Evolutionary conservation across 139 green algal genomes (phyloP), one percentile per base, ranked within the genome.

Genomic region (Chlorella ohadii): DNA sequence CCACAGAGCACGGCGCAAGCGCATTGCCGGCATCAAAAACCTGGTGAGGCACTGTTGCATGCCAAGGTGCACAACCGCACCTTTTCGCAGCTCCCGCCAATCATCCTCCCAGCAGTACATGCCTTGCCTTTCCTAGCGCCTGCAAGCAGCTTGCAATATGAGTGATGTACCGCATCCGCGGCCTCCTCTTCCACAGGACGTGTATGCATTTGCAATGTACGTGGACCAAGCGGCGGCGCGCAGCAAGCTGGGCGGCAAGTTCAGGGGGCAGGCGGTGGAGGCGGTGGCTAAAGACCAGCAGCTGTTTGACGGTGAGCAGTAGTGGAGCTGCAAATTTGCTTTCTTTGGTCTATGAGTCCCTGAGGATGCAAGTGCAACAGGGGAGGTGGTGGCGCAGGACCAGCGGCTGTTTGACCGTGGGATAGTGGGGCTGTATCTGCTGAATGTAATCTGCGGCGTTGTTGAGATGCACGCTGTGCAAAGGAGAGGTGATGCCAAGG

Each of bases 161-260:
- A n/a, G n/a, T 51, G 44, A 6, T 51, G 44, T 9, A 51, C 44
- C 9, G 44, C 44, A 51, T 9, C 9, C 6, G 6, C 23, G 22
- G 17, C 4, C 25, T 31, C 15, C 57, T 57, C 1, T 83, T 77
- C 88, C 92, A 90, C 94, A 31, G 94, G 51, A 59, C 15, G 51
- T 59, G 51, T 59, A 96, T 80, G 89, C 91, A 0, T 71, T 96
- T 41, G 93, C 91, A 0, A 75, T 96, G 17, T 95, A 95, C 79
- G 88, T 95, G 31, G 93, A 95, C 41, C 68, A 38, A 2, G 66
- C 61, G 12, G 91, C 81, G 23, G 91, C 90, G 20, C 92, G 91
- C 61, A 71, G 76, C 31, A 72, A 81, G 20, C 83, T 94, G 64
- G 15, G 55, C 9, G 33, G 67, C 57, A 87, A 91, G 55, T 90